Base-by-base conservation (phyloP, 148 eudicot genomes). In the Salicornia ramosissima region DNA sequence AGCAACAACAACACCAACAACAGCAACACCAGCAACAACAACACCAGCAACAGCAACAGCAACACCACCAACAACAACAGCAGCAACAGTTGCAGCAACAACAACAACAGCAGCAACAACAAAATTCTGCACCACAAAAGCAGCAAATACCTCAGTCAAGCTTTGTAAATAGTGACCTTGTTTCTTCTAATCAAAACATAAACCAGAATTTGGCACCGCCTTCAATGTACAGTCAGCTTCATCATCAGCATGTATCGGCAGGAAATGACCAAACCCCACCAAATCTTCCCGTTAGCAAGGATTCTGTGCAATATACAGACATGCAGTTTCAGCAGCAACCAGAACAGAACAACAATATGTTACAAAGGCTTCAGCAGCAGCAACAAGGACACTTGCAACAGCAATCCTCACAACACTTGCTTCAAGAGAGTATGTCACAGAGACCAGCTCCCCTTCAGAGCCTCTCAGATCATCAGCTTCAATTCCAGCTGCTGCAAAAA, bases 261-360 rank as follows among this genome's bases (percentile, higher is more conserved):
- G 84, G 83, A 56, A 85, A 80, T 58, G 68, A 64, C 50, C 89
- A 74, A 59, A 39, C 77, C 71, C 86, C 83, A 64, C 90, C 80
- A 75, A 78, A 64, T 77, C 70, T 46, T 67, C 16, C 77, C 10
- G 52, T 68, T 63, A 79, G 71, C 68, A 87, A 71, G 51, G 81
- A 59, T 58, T 46, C 83, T 51, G 62, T 77, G 67, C 89, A 80
- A 55, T 50, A 85, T 21, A 86, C 82, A 43, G 96, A 92, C 39
- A 67, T 84, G 77, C 96, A 88, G 68, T 86, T 84, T 79, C 97
- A 89, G 78, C 98, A 87, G 73, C 91, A 82, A 77, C 47, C 81
- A 25, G 91, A 88, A 54, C 91, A 87, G 70, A 66, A 80, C 30
- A 46, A 28, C 61, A 77, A 67, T 67, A 59, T 68, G 42, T 42